phyloP scores from a whole-genome alignment of 106 monocot genomes.

The Posidonia australis region DNA sequence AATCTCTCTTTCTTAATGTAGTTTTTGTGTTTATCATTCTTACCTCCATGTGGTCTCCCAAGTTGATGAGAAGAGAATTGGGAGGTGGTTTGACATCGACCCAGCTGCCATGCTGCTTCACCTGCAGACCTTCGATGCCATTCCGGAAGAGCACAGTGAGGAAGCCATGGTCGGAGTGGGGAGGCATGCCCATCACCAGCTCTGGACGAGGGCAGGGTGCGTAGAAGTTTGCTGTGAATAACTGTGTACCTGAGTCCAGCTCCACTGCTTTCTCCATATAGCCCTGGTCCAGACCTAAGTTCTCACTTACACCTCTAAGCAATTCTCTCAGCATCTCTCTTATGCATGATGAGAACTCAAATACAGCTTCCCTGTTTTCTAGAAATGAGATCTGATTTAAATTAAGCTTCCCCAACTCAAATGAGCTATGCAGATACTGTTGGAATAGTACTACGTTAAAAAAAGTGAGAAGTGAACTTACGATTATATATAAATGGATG shows the following conservation, averaged over 20 bases:
- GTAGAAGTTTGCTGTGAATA: constrained; percentile 31
- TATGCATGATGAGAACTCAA: constrained; percentile 18
- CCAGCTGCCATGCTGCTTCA: constrained; percentile 46
- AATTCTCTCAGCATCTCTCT: constrained; percentile 35
- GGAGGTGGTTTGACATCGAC: constrained; percentile 32
- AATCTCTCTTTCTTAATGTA: too few relatives aligned
- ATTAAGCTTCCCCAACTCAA: too few relatives aligned
- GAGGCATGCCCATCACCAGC: constrained; percentile 29
- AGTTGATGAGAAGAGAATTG: constrained; percentile 43
- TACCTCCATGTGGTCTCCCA: constrained; percentile 72
- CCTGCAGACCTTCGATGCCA: constrained; percentile 46
- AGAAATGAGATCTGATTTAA: too few relatives aligned
- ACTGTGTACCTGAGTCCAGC: constrained; percentile 26
- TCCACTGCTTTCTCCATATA: constrained; percentile 26
- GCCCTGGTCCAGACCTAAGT: constrained; percentile 34
- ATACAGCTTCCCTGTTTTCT: constrained; percentile 29
- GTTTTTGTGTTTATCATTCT: too few relatives aligned
- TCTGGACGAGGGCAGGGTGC: constrained; percentile 43
- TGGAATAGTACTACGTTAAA: too few relatives aligned
- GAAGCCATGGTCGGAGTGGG: constrained; percentile 66
- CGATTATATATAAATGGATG: too few relatives aligned
- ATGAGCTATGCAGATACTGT: too few relatives aligned
- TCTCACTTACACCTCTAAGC: constrained; percentile 34
- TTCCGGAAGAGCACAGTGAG: constrained; percentile 53
- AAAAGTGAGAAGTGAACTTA: too few relatives aligned